phyloP scores from a whole-genome alignment of 345 rosid species.

The Citrus medica region DNA sequence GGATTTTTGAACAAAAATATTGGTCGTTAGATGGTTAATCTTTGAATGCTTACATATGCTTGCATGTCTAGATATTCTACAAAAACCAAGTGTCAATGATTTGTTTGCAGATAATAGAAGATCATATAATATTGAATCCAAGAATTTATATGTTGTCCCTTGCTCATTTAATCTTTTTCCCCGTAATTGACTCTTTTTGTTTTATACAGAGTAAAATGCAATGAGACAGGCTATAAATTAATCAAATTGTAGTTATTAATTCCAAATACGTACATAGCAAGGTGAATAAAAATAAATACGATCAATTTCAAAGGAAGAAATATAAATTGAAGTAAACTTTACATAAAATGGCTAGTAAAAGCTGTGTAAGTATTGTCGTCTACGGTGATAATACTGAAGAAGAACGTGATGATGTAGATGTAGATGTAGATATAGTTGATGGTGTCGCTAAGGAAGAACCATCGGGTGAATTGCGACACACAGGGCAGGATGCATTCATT shows the following conservation, averaged over 20 bases:
- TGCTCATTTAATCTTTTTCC: not conserved
- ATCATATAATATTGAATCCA: not conserved
- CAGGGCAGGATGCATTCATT: slow-evolving; percentile 49
- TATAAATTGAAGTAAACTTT: not conserved
- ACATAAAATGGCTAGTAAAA: not conserved
- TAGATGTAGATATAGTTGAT: slow-evolving; percentile 5
- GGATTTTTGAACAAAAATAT: not conserved
- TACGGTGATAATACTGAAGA: not conserved
- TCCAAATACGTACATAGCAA: not conserved
- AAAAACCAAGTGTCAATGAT: not conserved
- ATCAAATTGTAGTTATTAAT: not conserved
- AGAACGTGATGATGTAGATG: slow-evolving; percentile 12
- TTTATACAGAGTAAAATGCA: not conserved
- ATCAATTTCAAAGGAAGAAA: not conserved
- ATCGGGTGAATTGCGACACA: slow-evolving; percentile 56
- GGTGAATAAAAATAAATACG: not conserved
- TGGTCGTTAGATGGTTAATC: not conserved
- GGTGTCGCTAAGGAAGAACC: not conserved
- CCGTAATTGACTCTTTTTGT: not conserved
- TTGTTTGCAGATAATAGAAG: not conserved
- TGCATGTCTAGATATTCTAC: not conserved
- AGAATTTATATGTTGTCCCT: no score
- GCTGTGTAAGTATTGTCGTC: not conserved
- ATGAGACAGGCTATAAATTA: not conserved
- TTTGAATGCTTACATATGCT: not conserved